Conservation (phyloP, 768 basidiomycete genomes). For the Dentipellis fragilis region DNA sequence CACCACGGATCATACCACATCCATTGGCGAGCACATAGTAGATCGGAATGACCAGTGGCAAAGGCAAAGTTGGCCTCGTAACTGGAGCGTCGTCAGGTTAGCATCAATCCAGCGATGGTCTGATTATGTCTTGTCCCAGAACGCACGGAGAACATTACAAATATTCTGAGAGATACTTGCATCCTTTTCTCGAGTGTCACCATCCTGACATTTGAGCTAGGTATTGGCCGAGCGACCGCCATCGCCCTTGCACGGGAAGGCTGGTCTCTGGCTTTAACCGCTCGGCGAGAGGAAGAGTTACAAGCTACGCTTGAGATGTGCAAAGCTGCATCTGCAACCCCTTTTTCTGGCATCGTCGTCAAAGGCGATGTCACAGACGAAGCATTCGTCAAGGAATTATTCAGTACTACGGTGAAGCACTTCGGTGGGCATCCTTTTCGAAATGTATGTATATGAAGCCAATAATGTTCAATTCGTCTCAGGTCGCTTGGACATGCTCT, state of each 20-base stretch:
- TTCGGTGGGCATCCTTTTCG: slow-evolving; percentile 5
- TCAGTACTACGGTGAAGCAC: background rate
- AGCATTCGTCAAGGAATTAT: background rate
- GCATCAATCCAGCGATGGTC: background rate
- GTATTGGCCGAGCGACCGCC: background rate
- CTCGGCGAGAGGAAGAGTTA: background rate
- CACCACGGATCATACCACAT: no score
- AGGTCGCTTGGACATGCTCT: background rate
- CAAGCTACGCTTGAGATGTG: background rate
- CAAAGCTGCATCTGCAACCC: background rate
- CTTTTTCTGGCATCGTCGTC: background rate
- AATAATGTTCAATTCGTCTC: background rate
- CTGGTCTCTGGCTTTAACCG: background rate
- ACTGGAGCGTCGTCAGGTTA: background rate
- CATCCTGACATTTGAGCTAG: background rate
- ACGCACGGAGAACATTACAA: background rate
- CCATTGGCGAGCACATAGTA: no score
- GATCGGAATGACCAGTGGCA: no score
- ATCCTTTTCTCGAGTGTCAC: background rate
- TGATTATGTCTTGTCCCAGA: background rate
- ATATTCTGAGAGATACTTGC: background rate
- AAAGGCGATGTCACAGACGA: background rate
- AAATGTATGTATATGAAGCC: background rate
- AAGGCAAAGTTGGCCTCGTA: background rate
- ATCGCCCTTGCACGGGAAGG: background rate